A percentile compares a stretch with the other conserved stretches of the same genome.
phyloP scores from a whole-genome alignment of 352 stramenopile genomes.

The Phytopythium aichiense region DNA sequence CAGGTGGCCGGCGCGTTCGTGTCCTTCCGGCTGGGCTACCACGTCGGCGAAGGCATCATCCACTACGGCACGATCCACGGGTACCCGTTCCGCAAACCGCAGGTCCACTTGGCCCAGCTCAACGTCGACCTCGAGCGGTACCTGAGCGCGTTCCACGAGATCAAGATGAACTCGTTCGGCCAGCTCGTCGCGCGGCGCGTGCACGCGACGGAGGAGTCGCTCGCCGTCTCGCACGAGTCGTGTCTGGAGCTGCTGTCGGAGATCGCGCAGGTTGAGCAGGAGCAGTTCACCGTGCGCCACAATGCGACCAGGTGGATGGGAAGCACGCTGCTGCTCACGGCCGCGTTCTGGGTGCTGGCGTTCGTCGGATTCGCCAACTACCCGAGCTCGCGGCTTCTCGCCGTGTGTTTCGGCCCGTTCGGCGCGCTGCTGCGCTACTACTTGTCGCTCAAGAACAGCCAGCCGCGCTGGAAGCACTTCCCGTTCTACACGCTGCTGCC shows the following conservation, averaged over 20 bases:
- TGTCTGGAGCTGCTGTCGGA: constrained; percentile 41
- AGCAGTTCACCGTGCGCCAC: constrained; percentile 34
- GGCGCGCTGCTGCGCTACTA: constrained; percentile 54
- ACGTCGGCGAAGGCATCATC: constrained; percentile 37
- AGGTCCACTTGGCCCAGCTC: constrained; percentile 40
- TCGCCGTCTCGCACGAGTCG: constrained; percentile 32
- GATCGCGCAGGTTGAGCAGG: constrained; percentile 43
- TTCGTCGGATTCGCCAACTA: constrained; percentile 49
- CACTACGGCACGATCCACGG: constrained; percentile 34
- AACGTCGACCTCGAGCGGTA: constrained; percentile 49
- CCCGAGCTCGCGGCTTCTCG: constrained; percentile 40
- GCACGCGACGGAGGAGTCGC: constrained; percentile 35
- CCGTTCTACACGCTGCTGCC: constrained; percentile 64
- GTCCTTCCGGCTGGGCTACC: constrained; percentile 39
- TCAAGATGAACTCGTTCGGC: constrained; percentile 43
- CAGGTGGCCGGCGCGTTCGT: constrained; percentile 40
- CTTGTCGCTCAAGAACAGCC: constrained; percentile 48
- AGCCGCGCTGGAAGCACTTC: constrained; percentile 44
- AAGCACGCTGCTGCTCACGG: constrained; percentile 19
- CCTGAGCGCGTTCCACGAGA: constrained; percentile 34
- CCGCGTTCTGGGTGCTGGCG: constrained; percentile 36
- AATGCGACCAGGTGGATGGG: constrained; percentile 22
- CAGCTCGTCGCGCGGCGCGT: constrained; percentile 38
- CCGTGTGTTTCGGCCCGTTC: constrained; percentile 53
- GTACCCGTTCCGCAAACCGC: constrained; percentile 48